Evolutionary conservation across 768 basidiomycete genomes (phyloP), one percentile per base, ranked within the genome.

Genomic region (Termitomyces sp.): DNA sequence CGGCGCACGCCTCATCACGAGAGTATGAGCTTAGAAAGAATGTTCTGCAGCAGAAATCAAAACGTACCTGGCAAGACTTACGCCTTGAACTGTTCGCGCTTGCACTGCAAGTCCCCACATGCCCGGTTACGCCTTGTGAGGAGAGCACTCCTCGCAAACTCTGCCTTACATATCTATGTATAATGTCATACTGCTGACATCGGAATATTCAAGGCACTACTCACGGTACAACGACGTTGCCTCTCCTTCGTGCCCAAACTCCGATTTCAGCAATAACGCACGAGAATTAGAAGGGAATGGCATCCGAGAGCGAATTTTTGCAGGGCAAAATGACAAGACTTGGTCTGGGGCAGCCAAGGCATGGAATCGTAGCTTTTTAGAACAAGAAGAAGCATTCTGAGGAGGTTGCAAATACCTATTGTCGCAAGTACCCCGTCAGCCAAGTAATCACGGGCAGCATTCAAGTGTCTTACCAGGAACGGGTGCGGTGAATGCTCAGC

Each of bases 131-230:
- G 88, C 63, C 88, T 78, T 13, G 85, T 86, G 51, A 90, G 77
- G 24, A 90, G 72, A 69, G 89, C 88, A 54, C 87, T 89, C 63
- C 88, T 78, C 30, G 87, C 88, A 61, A 90, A 90, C 66, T 87
- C 82, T 3, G 87, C 81, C 41, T 78, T 75, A 68, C 88, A 89
- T 44, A 78, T 79, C 88, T 89, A 46, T 61, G 61, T 58, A 54
- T 56, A 58, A 45, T 57, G 46, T 68, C 60, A 58, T 58, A 8
- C 16, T 8, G 22, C 15, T 16, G 31, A 20, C 30, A 31, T 30
- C 45, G 42, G 24, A 37, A 54, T 24, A 15, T 39, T 46, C 22
- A 31, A 50, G 55, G n/a, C n/a, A 52, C 55, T 8, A 67, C 74
- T 58, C 74, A 88, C 87, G 70, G 81, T 82, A 68, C 87, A 88